Evolutionary conservation across 805 yeast genomes (phyloP), one percentile per base, ranked within the genome.

Genomic region (Ogataea thermomethanolica): DNA sequence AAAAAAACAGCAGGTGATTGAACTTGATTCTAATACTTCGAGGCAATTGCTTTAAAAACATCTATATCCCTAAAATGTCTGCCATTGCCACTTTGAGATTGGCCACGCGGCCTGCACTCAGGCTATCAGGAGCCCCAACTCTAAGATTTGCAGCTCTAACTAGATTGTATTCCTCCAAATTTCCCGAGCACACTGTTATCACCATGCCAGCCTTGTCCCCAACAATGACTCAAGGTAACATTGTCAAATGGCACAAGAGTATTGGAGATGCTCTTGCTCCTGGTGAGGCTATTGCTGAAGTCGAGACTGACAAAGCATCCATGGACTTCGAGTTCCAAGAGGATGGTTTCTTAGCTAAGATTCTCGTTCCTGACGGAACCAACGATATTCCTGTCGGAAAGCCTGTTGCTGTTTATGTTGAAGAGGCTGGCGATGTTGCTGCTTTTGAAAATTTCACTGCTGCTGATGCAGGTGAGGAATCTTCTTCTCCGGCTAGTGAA

Each of bases 141-240:
- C 31, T 40, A 29, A 46, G 43, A 35, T 42, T 39, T 33, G 27
- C 45, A 21, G 43, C 41, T 15, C 26, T 45, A 14, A 32, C 36
- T n/a, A 55, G 59, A 53, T 43, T 43, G 12, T 53, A 50, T 34
- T 56, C 59, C 28, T 50, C 57, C 37, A 60, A 61, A 33, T 64
- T 57, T 51, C 69, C 68, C 26, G 59, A 53, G 14, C 97, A 93
- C 67, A 79, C 84, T 45, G 81, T 93, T 59, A 88, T 93, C 56
- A 83, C 82, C 63, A 93, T 93, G 99, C 99, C 99, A 35, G 99
- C 99, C 8, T 73, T 93, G 57, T 91, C 98, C n/a, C 99, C 99
- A 51, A 93, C 99, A 39, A 93, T 93, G 99, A 85, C 96, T 46
- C 91, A 86, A 61, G 99, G 99, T 62, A 83, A 79, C 65, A 71